Percentiles rank a stretch among this genome's conserved stretches.
Conservation (phyloP, 2,329 filamentous ascomycete species). For the Aspergillus luchuensis region DNA sequence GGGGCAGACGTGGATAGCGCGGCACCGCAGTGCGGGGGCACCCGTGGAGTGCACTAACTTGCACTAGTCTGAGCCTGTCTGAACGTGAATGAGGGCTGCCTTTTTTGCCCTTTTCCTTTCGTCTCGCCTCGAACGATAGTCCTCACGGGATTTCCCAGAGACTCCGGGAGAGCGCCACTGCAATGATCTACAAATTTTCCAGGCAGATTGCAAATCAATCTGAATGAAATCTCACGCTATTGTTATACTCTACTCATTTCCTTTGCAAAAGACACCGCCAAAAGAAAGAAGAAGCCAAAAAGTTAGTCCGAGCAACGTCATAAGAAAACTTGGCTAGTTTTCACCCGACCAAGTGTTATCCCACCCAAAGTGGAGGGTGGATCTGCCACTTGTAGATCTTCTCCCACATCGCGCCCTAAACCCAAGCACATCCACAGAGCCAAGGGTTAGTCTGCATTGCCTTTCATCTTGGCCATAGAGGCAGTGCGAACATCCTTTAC, state of each 20-base stretch:
- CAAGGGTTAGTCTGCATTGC: neutral
- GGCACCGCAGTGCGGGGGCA: slow-evolving; percentile 8
- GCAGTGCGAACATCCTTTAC: neutral
- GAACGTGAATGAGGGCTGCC: neutral
- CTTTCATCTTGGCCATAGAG: neutral
- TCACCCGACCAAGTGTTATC: neutral
- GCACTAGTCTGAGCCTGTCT: neutral
- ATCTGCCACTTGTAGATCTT: neutral
- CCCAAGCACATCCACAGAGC: neutral
- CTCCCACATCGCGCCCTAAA: neutral
- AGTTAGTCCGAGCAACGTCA: neutral
- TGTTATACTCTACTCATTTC: neutral
- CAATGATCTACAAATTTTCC: neutral
- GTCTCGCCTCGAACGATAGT: neutral
- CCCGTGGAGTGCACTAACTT: neutral
- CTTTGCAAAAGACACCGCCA: neutral
- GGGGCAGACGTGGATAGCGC: slow-evolving; percentile 10
- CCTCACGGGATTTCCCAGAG: neutral
- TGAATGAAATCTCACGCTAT: neutral
- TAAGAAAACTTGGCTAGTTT: neutral
- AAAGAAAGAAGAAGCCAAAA: neutral
- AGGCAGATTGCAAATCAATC: neutral
- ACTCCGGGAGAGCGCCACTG: neutral
- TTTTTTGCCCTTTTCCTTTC: too few species aligned
- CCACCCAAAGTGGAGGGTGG: neutral